phyloP scores from a whole-genome alignment of 2,329 filamentous ascomycete species.

The Hypoxylon sp. region DNA sequence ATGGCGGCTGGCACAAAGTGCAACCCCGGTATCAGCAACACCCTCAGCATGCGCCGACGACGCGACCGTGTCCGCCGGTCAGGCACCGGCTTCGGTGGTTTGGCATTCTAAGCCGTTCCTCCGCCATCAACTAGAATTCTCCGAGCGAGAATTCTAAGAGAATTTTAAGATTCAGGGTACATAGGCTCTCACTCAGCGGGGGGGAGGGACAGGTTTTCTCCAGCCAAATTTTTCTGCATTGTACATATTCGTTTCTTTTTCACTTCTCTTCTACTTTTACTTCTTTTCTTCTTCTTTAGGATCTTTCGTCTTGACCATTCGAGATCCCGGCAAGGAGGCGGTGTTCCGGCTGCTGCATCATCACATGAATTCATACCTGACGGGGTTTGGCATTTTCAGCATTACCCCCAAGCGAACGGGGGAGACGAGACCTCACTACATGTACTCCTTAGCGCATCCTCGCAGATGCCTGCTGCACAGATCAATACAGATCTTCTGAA shows the following conservation, averaged over 20 bases:
- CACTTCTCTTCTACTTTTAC: slow-evolving; percentile 15
- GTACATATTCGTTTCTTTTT: slow-evolving; percentile 35
- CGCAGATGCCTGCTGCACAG: slow-evolving; percentile 2
- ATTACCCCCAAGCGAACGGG: slow-evolving; percentile 8
- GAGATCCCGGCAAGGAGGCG: slow-evolving; percentile 22
- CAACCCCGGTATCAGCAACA: slow-evolving; percentile 49
- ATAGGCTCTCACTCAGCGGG: slow-evolving; percentile 17
- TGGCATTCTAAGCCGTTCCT: slow-evolving; percentile 3
- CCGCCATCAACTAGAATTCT: neutral
- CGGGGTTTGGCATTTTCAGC: slow-evolving; percentile 7
- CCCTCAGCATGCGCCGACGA: slow-evolving; percentile 43
- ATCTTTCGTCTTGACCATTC: slow-evolving; percentile 29
- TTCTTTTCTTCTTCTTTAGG: slow-evolving; percentile 16
- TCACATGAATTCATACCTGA: slow-evolving; percentile 7
- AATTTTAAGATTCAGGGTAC: slow-evolving; percentile 6
- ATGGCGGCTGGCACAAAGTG: slow-evolving; percentile 69
- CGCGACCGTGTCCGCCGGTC: slow-evolving; percentile 40
- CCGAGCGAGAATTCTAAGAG: neutral
- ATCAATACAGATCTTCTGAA: slow-evolving; percentile 26
- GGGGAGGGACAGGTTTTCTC: slow-evolving; percentile 21
- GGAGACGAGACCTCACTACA: slow-evolving; percentile 14
- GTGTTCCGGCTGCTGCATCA: slow-evolving; percentile 24
- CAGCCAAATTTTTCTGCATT: slow-evolving; percentile 20
- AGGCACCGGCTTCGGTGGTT: slow-evolving; percentile 17
- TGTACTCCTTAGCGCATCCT: slow-evolving; percentile 6